Conservation (phyloP, 2,329 filamentous ascomycete species). For the Phialophora macrospora region DNA sequence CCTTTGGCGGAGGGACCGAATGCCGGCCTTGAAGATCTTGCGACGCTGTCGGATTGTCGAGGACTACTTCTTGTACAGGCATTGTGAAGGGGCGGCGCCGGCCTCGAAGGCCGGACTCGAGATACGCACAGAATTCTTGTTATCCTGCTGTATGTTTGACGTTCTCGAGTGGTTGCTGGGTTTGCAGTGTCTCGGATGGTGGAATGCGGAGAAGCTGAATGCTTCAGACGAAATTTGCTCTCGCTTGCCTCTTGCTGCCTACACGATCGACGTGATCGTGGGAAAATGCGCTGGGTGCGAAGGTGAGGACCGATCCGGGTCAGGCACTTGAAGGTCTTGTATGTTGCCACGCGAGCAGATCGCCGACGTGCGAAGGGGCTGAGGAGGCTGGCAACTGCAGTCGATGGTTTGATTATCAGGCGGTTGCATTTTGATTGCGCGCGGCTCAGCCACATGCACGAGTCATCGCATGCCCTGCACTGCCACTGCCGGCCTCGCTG, state of each 20-base stretch:
- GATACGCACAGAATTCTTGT: not conserved
- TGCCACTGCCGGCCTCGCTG: constrained; percentile 17
- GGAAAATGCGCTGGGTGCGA: not conserved
- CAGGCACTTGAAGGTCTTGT: not conserved
- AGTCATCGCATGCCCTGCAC: constrained; percentile 6
- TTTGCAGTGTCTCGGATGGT: not conserved
- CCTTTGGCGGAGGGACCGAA: constrained; percentile 29
- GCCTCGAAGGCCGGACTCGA: constrained; percentile 4
- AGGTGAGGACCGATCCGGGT: not conserved
- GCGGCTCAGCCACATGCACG: constrained; percentile 16
- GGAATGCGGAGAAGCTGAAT: constrained; percentile 15
- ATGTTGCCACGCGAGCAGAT: not conserved
- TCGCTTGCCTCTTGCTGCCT: not conserved
- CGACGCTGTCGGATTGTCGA: constrained; percentile 30
- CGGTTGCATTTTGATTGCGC: constrained; percentile 20
- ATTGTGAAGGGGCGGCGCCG: constrained; percentile 26
- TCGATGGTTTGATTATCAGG: constrained; percentile 16
- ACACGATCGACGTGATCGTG: not conserved
- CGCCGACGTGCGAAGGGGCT: constrained; percentile 5
- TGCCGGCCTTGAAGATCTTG: constrained; percentile 32
- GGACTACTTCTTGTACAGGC: constrained; percentile 34
- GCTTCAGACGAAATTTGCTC: constrained; percentile 1
- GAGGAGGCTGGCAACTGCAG: not conserved
- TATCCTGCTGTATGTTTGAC: not conserved
- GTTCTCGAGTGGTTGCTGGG: not conserved